phyloP scores from a whole-genome alignment of 2,329 filamentous ascomycete species.

The Alternaria triticina region DNA sequence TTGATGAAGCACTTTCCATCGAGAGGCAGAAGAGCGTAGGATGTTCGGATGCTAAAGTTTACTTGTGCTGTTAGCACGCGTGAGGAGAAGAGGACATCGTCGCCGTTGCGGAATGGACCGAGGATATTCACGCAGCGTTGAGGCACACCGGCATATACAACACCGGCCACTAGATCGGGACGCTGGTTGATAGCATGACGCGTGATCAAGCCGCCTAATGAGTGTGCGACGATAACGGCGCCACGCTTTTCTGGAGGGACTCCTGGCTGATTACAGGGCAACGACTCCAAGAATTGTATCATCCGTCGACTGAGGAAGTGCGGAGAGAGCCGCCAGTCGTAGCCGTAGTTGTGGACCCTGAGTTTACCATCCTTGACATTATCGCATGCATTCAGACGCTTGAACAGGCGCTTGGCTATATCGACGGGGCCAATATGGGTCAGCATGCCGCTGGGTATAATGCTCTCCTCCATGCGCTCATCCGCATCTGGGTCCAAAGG shows the following conservation, averaged over 20 bases:
- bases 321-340: slow-evolving; percentile 92
- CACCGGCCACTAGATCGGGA: slow-evolving; percentile 84
- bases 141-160: slow-evolving; percentile 84
- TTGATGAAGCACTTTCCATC: slow-evolving; percentile 89
- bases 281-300: slow-evolving; percentile 72
- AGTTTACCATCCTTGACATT: slow-evolving; percentile 75
- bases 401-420: slow-evolving; percentile 82
- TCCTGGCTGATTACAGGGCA: slow-evolving; percentile 74
- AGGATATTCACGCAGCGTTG: slow-evolving; percentile 90
- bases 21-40: slow-evolving; percentile 82
- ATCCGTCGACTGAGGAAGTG: slow-evolving; percentile 74
- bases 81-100: slow-evolving; percentile 87
- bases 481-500: slow-evolving; percentile 83
- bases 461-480: slow-evolving; percentile 79
- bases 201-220: slow-evolving; percentile 84
- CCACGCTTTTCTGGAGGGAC: slow-evolving; percentile 65
- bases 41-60: slow-evolving; percentile 89
- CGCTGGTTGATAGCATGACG: slow-evolving; percentile 84
- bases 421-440: slow-evolving; percentile 91
- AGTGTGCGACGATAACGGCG: slow-evolving; percentile 84
- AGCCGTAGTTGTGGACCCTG: slow-evolving; percentile 87
- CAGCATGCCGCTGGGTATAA: slow-evolving; percentile 87
- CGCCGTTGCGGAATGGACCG: slow-evolving; percentile 87
- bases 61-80: slow-evolving; percentile 90
- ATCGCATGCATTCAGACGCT: slow-evolving; percentile 74